Conservation (phyloP, 805 yeast genomes). For the Saccharomycopsis capsularis region DNA sequence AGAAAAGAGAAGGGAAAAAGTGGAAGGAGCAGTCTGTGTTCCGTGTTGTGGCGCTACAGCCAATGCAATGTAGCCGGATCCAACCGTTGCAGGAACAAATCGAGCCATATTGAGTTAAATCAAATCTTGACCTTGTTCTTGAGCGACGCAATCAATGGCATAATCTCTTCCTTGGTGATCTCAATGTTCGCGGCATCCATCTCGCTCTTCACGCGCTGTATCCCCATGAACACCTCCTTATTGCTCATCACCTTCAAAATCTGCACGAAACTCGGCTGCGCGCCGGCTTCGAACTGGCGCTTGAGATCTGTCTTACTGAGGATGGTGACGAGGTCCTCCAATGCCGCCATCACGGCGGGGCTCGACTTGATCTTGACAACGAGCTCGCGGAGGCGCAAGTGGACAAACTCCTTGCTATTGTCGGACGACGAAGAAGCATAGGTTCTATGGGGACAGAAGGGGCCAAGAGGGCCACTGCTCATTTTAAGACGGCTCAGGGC, state of each 20-base stretch:
- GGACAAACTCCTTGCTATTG: conserved; percentile 17
- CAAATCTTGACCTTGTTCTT: conserved; percentile 11
- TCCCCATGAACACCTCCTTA: conserved; percentile 9
- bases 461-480: too few relatives aligned
- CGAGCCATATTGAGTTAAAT: too few relatives aligned
- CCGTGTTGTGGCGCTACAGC: too few relatives aligned
- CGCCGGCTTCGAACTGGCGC: background rate
- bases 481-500: too few relatives aligned
- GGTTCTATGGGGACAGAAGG: too few relatives aligned
- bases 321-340: conserved; percentile 1
- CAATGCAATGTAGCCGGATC: too few relatives aligned
- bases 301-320: conserved; percentile 8
- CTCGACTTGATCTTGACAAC: conserved; percentile 10
- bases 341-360: conserved; percentile 14
- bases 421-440: conserved; percentile 15
- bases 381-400: conserved; percentile 16
- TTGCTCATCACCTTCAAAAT: conserved; percentile 16
- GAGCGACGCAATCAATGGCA: conserved; percentile 14
- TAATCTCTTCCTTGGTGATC: conserved; percentile 15
- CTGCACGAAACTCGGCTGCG: conserved; percentile 13
- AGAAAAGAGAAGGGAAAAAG: too few relatives aligned
- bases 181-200: conserved; percentile 18
- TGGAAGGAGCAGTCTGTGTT: too few relatives aligned
- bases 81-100: too few relatives aligned
- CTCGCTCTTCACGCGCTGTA: conserved; percentile 12